These are phyloP conservation scores for Aspergillus bertholletiae DNA, from an alignment of 495 filamentous ascomycete genomes.

Conservation along the genomic window DNA sequence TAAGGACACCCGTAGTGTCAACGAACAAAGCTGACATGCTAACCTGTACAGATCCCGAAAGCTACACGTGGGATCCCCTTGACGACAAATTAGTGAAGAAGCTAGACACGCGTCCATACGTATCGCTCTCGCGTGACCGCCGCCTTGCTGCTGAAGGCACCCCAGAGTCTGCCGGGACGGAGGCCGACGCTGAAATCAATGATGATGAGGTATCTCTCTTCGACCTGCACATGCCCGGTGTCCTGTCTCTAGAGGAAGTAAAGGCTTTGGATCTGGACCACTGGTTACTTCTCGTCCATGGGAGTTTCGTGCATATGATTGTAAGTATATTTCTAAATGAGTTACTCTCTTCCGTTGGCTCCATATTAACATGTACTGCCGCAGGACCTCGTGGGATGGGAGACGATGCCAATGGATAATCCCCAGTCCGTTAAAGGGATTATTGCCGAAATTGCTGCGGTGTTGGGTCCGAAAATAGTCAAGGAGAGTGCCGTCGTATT, in stretches of 20 bases:
- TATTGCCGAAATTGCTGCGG: constrained; percentile 74
- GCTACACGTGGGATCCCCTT: constrained; percentile 69
- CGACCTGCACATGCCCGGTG: constrained; percentile 69
- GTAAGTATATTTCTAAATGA: constrained; percentile 26
- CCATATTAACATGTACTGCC: constrained; percentile 13
- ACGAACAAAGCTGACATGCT: neutral
- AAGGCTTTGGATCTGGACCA: constrained; percentile 58
- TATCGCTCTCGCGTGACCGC: constrained; percentile 59
- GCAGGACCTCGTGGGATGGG: constrained; percentile 65
- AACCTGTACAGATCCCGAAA: constrained; percentile 60
- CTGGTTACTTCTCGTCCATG: constrained; percentile 45
- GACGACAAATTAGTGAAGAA: constrained; percentile 60
- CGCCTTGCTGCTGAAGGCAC: constrained; percentile 6
- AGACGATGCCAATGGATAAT: constrained; percentile 50
- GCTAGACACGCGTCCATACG: constrained; percentile 64
- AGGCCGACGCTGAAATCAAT: constrained; percentile 31
- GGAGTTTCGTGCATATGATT: constrained; percentile 41
- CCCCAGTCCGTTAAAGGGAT: constrained; percentile 57
- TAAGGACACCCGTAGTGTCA: constrained; percentile 16
- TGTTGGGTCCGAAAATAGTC: constrained; percentile 66
- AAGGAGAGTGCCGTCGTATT: constrained; percentile 45
- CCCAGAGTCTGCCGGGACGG: constrained; percentile 12
- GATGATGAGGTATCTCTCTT: constrained; percentile 59
- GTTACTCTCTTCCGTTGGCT: neutral
- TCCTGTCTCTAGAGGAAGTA: constrained; percentile 63